phyloP scores from a whole-genome alignment of 108 stramenopile genomes.

The Nitzschia inconspicua region DNA sequence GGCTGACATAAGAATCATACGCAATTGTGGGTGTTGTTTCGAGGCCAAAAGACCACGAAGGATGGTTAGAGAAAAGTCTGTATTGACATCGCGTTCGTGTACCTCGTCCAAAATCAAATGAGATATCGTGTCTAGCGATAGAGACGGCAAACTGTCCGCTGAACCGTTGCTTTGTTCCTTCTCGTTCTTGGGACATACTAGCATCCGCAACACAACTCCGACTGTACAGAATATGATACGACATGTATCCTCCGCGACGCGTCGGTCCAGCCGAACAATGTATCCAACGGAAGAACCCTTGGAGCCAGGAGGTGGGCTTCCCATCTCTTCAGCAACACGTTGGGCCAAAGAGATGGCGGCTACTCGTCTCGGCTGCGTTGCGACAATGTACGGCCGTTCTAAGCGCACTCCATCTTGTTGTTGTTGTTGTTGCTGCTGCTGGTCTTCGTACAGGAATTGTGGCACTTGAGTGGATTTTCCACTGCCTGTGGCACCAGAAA shows the following conservation, averaged over 20 bases:
- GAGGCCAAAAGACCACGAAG: constrained; percentile 94
- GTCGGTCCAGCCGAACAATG: constrained; percentile 56
- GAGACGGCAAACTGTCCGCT: background rate
- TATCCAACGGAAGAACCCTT: constrained; percentile 67
- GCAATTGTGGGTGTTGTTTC: constrained; percentile 82
- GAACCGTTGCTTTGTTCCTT: background rate
- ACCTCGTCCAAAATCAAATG: constrained; percentile 97
- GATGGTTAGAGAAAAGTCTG: constrained; percentile 95
- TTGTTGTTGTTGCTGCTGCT: constrained; percentile 15
- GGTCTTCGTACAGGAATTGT: constrained; percentile 73
- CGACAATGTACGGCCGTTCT: constrained; percentile 45
- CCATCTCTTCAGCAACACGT: constrained; percentile 79
- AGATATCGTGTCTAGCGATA: constrained; percentile 31
- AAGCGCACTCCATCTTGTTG: background rate
- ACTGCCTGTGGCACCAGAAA: constrained; percentile 77
- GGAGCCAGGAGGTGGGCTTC: constrained; percentile 40
- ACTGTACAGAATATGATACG: constrained; percentile 72
- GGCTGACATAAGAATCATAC: constrained; percentile 93
- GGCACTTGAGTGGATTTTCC: constrained; percentile 87
- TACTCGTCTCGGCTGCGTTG: constrained; percentile 90
- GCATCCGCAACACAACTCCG: constrained; percentile 83
- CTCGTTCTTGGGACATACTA: constrained; percentile 29
- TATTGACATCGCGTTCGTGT: constrained; percentile 97
- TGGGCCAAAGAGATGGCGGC: constrained; percentile 89
- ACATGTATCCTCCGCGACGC: constrained; percentile 34